Conservation (phyloP, 257 asterid genomes). For the Galeopsis tetrahit region DNA sequence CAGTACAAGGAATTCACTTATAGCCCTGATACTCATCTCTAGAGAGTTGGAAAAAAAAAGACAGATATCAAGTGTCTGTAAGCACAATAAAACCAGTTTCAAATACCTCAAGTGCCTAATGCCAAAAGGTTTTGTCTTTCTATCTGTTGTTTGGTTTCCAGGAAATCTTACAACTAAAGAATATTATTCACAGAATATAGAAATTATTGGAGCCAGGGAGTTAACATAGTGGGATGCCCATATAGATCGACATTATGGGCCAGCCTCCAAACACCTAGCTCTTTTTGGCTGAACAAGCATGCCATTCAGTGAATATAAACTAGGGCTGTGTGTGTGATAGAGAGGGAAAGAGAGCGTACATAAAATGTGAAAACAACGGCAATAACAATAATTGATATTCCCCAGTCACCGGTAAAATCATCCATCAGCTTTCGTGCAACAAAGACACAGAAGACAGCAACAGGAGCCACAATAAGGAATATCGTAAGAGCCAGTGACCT, state of each 20-base stretch:
- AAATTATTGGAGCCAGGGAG: neutral
- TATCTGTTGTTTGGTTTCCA: neutral
- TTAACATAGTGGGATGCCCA: neutral
- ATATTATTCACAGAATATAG: neutral
- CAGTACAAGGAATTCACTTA: neutral
- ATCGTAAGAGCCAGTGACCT: slow-evolving; percentile 84
- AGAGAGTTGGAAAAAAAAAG: neutral
- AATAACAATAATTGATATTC: slow-evolving; percentile 75
- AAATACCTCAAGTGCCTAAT: slow-evolving; percentile 1
- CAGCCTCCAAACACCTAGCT: slow-evolving; percentile 22
- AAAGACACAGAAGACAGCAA: slow-evolving; percentile 77
- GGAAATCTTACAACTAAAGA: neutral
- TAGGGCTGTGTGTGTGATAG: neutral
- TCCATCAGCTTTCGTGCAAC: slow-evolving; percentile 84
- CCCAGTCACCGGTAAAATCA: slow-evolving; percentile 70
- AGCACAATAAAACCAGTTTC: neutral
- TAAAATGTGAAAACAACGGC: slow-evolving; percentile 70
- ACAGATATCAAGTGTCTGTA: neutral
- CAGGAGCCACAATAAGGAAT: slow-evolving; percentile 86
- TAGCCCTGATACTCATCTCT: neutral
- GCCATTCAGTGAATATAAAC: neutral
- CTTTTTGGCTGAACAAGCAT: neutral
- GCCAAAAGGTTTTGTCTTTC: neutral
- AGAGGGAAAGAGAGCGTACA: slow-evolving; percentile 50
- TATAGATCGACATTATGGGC: neutral